A percentile compares a stretch with the other conserved stretches of the same genome.
These are phyloP conservation scores for Lipomyces starkeyi DNA, from an alignment of 805 yeast genomes.

Conservation along the genomic window DNA sequence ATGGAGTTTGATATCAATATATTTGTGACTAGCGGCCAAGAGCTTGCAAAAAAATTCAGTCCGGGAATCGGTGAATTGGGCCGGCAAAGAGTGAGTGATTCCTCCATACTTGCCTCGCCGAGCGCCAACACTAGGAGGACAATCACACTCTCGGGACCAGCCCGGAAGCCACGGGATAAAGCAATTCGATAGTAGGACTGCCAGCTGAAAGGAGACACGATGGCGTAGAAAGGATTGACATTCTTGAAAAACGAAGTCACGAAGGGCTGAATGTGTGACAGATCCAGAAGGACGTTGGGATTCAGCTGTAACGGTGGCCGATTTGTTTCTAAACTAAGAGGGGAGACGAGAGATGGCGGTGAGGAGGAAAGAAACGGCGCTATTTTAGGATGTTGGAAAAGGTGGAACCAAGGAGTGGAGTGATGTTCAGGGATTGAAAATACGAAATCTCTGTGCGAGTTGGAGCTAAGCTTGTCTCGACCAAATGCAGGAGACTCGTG, in stretches of 20 bases:
- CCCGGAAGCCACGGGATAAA: slow-evolving; percentile 23
- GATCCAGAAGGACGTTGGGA: slow-evolving; percentile 24
- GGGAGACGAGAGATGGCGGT: slow-evolving; percentile 9
- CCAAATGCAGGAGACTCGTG: slow-evolving; percentile 16
- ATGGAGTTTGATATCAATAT: slow-evolving; percentile 20
- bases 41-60: slow-evolving; percentile 22
- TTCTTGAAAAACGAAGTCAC: slow-evolving; percentile 24
- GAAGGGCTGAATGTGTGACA: slow-evolving; percentile 30
- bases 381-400: slow-evolving; percentile 17
- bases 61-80: slow-evolving; percentile 19
- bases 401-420: slow-evolving; percentile 30
- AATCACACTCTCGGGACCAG: slow-evolving; percentile 29
- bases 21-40: slow-evolving; percentile 26
- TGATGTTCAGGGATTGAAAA: slow-evolving; percentile 33
- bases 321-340: slow-evolving; percentile 17
- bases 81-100: slow-evolving; percentile 4
- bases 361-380: slow-evolving; percentile 13
- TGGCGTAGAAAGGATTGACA: slow-evolving; percentile 28
- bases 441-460: slow-evolving; percentile 14
- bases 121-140: slow-evolving; percentile 29
- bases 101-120: slow-evolving; percentile 21
- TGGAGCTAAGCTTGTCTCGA: not conserved
- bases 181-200: slow-evolving; percentile 23
- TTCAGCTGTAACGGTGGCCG: slow-evolving; percentile 19
- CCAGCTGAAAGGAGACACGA: slow-evolving; percentile 32